A percentile compares a stretch with the other conserved stretches of the same genome.
phyloP scores from a whole-genome alignment of 192 early-diverging fungal species.

The Coemansia sp. region DNA sequence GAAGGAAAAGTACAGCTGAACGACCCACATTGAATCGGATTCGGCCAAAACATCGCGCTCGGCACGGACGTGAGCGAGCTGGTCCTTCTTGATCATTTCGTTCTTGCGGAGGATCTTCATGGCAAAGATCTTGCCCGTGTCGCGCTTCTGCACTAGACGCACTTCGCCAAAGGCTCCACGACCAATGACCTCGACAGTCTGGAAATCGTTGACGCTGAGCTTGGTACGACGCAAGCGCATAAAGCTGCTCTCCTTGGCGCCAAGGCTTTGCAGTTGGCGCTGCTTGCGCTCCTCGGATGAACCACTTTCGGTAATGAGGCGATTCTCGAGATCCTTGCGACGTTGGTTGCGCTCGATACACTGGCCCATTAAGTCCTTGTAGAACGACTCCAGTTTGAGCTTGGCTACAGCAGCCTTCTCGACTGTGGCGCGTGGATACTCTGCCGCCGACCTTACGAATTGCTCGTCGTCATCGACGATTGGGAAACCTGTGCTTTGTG shows the following conservation, averaged over 20 bases:
- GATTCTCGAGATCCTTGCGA: slow-evolving; percentile 77
- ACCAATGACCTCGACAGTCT: slow-evolving; percentile 96
- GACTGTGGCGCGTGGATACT: slow-evolving; percentile 73
- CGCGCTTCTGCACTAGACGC: slow-evolving; percentile 91
- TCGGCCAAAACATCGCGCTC: slow-evolving; percentile 98
- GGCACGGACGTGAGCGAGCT: slow-evolving; percentile 96
- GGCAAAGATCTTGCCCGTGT: slow-evolving; percentile 97
- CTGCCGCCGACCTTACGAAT: slow-evolving; percentile 72
- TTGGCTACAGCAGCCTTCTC: slow-evolving; percentile 90
- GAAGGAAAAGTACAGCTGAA: slow-evolving; percentile 97
- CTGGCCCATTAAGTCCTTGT: slow-evolving; percentile 84
- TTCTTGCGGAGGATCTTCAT: slow-evolving; percentile 96
- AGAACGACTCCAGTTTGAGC: slow-evolving; percentile 89
- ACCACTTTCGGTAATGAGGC: slow-evolving; percentile 69
- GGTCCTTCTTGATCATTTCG: slow-evolving; percentile 99
- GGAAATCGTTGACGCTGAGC: slow-evolving; percentile 88
- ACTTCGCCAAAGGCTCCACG: slow-evolving; percentile 99
- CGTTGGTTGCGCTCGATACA: slow-evolving; percentile 83
- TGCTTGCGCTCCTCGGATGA: slow-evolving; percentile 85
- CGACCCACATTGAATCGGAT: slow-evolving; percentile 95
- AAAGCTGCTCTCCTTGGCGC: slow-evolving; percentile 91
- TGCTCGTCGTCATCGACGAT: slow-evolving; percentile 52
- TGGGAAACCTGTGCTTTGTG: slow-evolving; percentile 2
- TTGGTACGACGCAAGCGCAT: slow-evolving; percentile 87
- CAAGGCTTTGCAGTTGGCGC: slow-evolving; percentile 74